Evolutionary conservation across 257 asterid genomes (phyloP).

Genomic region (Scutellaria minor): DNA sequence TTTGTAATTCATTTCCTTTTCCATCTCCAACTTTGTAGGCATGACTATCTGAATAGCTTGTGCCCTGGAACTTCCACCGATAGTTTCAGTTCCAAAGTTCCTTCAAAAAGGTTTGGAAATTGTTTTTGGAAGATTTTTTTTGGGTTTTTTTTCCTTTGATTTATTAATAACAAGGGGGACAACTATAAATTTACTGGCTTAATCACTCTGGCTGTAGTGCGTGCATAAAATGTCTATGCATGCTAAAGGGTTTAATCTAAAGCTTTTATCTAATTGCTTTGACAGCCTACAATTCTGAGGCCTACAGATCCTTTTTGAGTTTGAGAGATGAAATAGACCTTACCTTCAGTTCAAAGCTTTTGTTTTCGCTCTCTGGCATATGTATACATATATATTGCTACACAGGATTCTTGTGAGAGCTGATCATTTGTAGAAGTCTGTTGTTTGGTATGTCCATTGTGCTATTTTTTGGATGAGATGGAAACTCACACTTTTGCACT

Average conservation of each 20-base stretch:
- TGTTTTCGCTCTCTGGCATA: neutral
- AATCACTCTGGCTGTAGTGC: neutral
- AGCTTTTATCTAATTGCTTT: too few relatives aligned
- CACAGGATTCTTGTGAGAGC: neutral
- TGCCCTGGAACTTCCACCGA: conserved; percentile 63
- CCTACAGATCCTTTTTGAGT: conserved; percentile 8
- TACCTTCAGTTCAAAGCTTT: conserved; percentile 8
- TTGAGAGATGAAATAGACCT: conserved; percentile 23
- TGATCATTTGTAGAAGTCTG: conserved; percentile 27
- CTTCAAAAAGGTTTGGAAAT: conserved; percentile 57
- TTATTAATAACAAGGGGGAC: neutral
- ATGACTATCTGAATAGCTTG: conserved; percentile 66
- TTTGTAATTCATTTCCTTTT: neutral
- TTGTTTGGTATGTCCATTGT: conserved; percentile 11
- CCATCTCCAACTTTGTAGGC: conserved; percentile 51
- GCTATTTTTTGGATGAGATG: conserved; percentile 10
- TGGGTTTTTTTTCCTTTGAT: conserved; percentile 24
- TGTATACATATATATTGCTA: neutral
- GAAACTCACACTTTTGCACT: conserved; percentile 1
- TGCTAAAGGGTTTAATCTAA: too few relatives aligned
- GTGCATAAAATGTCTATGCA: neutral
- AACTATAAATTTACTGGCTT: neutral
- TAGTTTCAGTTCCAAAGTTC: conserved; percentile 45
- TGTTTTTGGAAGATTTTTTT: neutral
- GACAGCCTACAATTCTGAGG: too few relatives aligned